Conservation (phyloP, 495 filamentous ascomycete species). For the Penicillium canariense region DNA sequence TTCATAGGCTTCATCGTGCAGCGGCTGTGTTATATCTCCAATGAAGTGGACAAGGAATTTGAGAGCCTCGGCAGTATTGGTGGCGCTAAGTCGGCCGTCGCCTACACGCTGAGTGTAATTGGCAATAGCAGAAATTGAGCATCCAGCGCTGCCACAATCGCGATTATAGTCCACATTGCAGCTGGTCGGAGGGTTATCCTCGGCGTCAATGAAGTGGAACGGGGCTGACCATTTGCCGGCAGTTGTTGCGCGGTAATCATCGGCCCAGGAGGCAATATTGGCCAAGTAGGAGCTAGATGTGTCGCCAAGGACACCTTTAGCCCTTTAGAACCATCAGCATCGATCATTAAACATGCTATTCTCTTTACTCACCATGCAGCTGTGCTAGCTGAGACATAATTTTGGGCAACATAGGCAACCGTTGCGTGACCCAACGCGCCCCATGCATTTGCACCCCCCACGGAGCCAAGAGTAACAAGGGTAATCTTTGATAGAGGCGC, state of each 20-base stretch:
- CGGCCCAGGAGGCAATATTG: conserved; percentile 60
- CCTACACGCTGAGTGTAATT: conserved; percentile 49
- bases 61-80: conserved; percentile 32
- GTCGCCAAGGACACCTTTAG: conserved; percentile 27
- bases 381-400: conserved; percentile 48
- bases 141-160: conserved; percentile 58
- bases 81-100: conserved; percentile 20
- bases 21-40: conserved; percentile 63
- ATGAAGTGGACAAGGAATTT: conserved; percentile 58
- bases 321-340: conserved; percentile 18
- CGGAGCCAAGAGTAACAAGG: conserved; percentile 11
- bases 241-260: conserved; percentile 52
- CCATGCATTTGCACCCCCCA: conserved; percentile 43
- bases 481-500: conserved; percentile 10
- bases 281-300: conserved; percentile 55
- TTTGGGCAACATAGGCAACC: conserved; percentile 55
- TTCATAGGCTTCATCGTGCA: conserved; percentile 58
- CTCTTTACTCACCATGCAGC: conserved; percentile 30
- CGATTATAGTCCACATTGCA: conserved; percentile 56
- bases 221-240: conserved; percentile 53
- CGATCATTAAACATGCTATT: background rate
- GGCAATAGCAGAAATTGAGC: conserved; percentile 57
- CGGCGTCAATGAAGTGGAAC: conserved; percentile 63
- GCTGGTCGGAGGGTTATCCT: conserved; percentile 55
- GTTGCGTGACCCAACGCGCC: conserved; percentile 60